Evolutionary conservation across 2,329 filamentous ascomycete genomes (phyloP).

Genomic region (Venturia pyrina): DNA sequence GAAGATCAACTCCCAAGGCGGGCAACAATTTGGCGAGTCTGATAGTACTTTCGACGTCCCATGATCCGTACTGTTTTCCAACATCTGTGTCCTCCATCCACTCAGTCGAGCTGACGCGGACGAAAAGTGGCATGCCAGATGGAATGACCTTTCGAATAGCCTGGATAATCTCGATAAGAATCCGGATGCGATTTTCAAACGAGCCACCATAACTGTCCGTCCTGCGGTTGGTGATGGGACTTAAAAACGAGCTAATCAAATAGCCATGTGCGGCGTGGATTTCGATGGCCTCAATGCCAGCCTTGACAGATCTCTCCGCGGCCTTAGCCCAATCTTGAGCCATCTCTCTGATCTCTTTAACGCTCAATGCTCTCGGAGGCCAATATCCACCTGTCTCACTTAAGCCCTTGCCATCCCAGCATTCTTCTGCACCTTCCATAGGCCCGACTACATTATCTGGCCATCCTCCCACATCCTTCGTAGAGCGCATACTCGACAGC

Average conservation of each 20-base stretch:
- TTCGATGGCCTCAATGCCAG: constrained; percentile 23
- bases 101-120: constrained; percentile 27
- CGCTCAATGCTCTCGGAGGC: constrained; percentile 21
- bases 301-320: constrained; percentile 14
- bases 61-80: constrained; percentile 24
- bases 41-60: constrained; percentile 31
- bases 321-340: constrained; percentile 12
- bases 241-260: constrained; percentile 32
- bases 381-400: constrained; percentile 25
- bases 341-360: constrained; percentile 12
- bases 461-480: constrained; percentile 24
- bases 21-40: constrained; percentile 32
- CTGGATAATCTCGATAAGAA: constrained; percentile 32
- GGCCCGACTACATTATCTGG: constrained; percentile 21
- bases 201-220: constrained; percentile 33
- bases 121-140: constrained; percentile 24
- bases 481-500: constrained; percentile 19
- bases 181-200: constrained; percentile 29
- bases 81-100: constrained; percentile 27
- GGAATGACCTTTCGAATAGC: constrained; percentile 26
- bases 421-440: constrained; percentile 28
- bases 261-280: constrained; percentile 30
- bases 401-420: constrained; percentile 27
- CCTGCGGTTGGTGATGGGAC: constrained; percentile 29
- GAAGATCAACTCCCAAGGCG: constrained; percentile 31